Conservation (phyloP, 345 rosid genomes). For the Odontarrhena argentea region DNA sequence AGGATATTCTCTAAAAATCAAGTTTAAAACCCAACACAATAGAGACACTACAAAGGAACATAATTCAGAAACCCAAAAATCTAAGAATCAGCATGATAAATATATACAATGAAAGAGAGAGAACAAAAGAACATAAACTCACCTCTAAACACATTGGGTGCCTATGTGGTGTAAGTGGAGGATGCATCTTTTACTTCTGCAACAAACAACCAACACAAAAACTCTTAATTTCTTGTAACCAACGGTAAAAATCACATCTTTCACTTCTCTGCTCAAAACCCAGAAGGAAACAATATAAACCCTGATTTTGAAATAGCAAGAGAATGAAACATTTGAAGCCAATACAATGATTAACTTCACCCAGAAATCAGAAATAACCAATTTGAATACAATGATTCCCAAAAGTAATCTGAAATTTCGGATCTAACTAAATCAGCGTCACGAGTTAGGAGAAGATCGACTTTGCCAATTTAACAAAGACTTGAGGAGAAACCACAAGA, state of each 20-base stretch:
- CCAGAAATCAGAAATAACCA: neutral
- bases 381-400: neutral
- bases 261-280: constrained; percentile 1
- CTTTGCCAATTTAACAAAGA: neutral
- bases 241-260: constrained; percentile 28
- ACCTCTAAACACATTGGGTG: constrained; percentile 96
- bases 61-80: neutral
- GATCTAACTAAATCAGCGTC: constrained; percentile 14
- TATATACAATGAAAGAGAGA: neutral
- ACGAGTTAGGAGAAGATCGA: constrained; percentile 10
- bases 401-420: neutral
- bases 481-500: neutral
- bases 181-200: constrained; percentile 64
- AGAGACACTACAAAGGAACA: neutral
- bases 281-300: neutral
- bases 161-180: constrained; percentile 84
- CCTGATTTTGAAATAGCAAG: neutral
- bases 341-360: neutral
- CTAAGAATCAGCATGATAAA: neutral
- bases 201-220: neutral
- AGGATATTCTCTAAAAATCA: neutral
- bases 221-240: neutral
- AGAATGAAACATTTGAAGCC: neutral
- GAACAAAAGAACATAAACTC: constrained; percentile 35
- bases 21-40: neutral